These are phyloP conservation scores for Dactylellina parvicollis DNA, from an alignment of 2,329 filamentous ascomycete genomes.

Conservation along the genomic window DNA sequence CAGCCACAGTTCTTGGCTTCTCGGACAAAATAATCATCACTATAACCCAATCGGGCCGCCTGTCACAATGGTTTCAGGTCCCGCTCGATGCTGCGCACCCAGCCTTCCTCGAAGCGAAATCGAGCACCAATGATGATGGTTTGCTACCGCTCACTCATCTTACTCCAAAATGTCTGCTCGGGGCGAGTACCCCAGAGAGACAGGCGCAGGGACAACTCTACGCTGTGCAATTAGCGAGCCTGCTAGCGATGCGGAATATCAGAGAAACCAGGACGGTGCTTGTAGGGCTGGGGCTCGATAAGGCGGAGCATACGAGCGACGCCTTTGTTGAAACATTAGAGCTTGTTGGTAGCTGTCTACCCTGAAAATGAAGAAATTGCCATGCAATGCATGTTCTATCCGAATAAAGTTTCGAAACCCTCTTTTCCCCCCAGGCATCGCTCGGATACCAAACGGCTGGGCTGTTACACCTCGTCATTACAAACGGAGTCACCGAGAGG, in stretches of 20 bases:
- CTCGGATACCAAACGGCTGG: slow-evolving; percentile 27
- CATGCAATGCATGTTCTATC: no score
- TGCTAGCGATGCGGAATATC: slow-evolving; percentile 76
- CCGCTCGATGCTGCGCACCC: slow-evolving; percentile 75
- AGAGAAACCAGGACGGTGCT: slow-evolving; percentile 70
- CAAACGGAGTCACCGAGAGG: slow-evolving; percentile 31
- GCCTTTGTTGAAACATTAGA: slow-evolving; percentile 67
- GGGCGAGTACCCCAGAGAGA: slow-evolving; percentile 79
- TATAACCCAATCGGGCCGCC: slow-evolving; percentile 81
- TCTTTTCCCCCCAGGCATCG: background rate
- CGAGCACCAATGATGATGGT: slow-evolving; percentile 63
- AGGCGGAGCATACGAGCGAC: slow-evolving; percentile 59
- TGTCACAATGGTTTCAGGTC: slow-evolving; percentile 93
- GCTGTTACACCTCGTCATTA: background rate
- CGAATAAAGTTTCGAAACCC: no score
- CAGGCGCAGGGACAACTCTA: slow-evolving; percentile 88
- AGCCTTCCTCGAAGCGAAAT: slow-evolving; percentile 68
- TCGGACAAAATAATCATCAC: slow-evolving; percentile 91
- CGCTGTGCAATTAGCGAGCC: slow-evolving; percentile 86
- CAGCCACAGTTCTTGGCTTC: slow-evolving; percentile 78
- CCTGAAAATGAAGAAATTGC: slow-evolving; percentile 2
- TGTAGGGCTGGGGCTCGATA: slow-evolving; percentile 68
- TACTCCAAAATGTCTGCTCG: slow-evolving; percentile 85
- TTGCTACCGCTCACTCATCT: slow-evolving; percentile 81
- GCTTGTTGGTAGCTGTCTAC: slow-evolving; percentile 68